Percentiles rank a stretch among this genome's conserved stretches.
phyloP scores from a whole-genome alignment of 306 rosid species.

The Quillaja saponaria region DNA sequence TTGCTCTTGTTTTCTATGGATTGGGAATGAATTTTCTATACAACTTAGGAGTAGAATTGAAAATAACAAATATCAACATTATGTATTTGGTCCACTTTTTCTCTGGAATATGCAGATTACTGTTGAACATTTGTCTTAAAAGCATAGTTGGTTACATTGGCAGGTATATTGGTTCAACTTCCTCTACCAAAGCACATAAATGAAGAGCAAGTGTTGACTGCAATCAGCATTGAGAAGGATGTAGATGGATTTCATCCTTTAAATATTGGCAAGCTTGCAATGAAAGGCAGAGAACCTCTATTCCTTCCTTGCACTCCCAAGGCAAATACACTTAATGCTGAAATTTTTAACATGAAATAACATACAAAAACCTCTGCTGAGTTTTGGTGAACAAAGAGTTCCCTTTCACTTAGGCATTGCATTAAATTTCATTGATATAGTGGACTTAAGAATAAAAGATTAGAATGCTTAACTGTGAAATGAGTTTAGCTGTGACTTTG shows the following conservation, averaged over 20 bases:
- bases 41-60: background rate
- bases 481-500: constrained; percentile 19
- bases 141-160: constrained; percentile 28
- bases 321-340: constrained; percentile 44
- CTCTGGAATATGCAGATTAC: background rate
- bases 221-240: constrained; percentile 84
- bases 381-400: background rate
- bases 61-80: background rate
- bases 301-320: constrained; percentile 92
- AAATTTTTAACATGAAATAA: background rate
- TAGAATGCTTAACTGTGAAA: background rate
- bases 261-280: constrained; percentile 90
- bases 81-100: constrained; percentile 1
- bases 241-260: constrained; percentile 98
- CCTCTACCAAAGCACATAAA: constrained; percentile 90
- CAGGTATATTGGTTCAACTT: constrained; percentile 94
- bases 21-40: background rate
- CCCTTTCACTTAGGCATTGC: background rate
- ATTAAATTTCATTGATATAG: constrained; percentile 7
- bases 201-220: constrained; percentile 76
- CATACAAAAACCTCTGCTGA: background rate
- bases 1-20: background rate
- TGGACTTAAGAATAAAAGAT: background rate
- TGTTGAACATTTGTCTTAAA: background rate
- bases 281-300: constrained; percentile 92